Evolutionary conservation across 1,139 yeast genomes (phyloP), one percentile per base, ranked within the genome.

Genomic region (Petasospora fabianii): DNA sequence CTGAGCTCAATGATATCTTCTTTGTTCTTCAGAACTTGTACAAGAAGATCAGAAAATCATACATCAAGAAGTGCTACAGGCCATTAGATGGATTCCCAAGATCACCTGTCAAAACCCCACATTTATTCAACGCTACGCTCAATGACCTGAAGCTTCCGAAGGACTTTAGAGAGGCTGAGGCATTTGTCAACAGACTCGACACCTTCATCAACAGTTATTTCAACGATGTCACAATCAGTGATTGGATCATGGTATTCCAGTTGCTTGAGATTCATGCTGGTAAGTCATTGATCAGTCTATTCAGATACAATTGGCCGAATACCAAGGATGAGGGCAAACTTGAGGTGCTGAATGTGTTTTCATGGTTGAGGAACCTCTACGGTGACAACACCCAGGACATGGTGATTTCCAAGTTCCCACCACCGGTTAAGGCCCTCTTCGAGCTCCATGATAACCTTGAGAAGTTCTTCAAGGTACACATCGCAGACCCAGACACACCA

Each of bases 211-310:
- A 77, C 1, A 74, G 75, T 4, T 71, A 83, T 33, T 80, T 84
- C 54, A 68, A 67, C 24, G 73, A 80, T 17, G 75, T 85, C 19
- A 71, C 77, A 24, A 60, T 80, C 14, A 77, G 75, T 44, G 96
- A 90, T 55, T 92, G 97, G 97, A 69, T 87, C 46, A 73, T 73
- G 42, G 73, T 81, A 7, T 84, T 76, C 57, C 94, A 87, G 55
- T 65, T 81, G 3, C 62, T 92, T 39, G 97, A 90, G 57, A 66
- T 75, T 30, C 81, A 84, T 44, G 76, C 78, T 4, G 64, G 71
- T 8, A 72, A 67, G 34, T 66, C 77, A 1, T 55, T 70, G 35
- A 65, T 76, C 16, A 74, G 82, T 3, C 66, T 87, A 41, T 80
- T 83, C 58, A 73, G 74, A 36, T 84, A 79, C 58, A 68, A 70